phyloP scores from a whole-genome alignment of 345 rosid species.

The Rhodomyrtus tomentosa region DNA sequence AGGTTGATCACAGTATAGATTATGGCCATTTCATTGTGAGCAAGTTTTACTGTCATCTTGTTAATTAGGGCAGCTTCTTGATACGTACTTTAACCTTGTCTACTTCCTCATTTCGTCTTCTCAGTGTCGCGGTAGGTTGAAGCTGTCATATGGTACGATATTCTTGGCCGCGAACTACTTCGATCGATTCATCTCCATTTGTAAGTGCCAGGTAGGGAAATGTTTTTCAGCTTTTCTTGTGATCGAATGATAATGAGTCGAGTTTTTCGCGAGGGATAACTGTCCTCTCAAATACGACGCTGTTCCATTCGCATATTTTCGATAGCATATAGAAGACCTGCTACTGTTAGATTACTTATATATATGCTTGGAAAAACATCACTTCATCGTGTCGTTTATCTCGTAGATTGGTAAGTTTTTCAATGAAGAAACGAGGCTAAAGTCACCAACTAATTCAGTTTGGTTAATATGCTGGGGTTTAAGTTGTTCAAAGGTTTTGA shows the following conservation, averaged over 20 bases:
- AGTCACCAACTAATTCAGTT: background rate
- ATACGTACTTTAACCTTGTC: background rate
- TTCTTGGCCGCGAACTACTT: constrained; percentile 50
- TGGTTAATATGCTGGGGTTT: background rate
- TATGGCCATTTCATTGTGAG: background rate
- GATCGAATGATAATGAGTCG: background rate
- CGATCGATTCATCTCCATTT: constrained; percentile 42
- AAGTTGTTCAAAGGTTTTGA: background rate
- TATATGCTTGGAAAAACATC: background rate
- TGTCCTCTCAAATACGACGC: background rate
- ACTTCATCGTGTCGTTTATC: background rate
- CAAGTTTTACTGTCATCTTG: constrained; percentile 20
- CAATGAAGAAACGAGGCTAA: background rate
- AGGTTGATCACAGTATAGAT: background rate
- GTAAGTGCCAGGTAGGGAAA: constrained; percentile 37
- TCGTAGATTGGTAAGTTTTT: background rate
- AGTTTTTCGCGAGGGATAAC: background rate
- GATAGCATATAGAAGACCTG: background rate
- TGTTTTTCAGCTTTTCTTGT: background rate
- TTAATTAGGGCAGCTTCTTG: background rate
- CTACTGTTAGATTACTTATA: background rate
- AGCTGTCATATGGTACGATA: constrained; percentile 25
- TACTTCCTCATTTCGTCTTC: background rate
- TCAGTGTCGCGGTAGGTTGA: constrained; percentile 36
- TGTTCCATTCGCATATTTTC: background rate